Percentiles rank a stretch among this genome's conserved stretches.
These are phyloP conservation scores for Didymella glomerata DNA, from an alignment of 2,329 filamentous ascomycete species.

Conservation along the genomic window DNA sequence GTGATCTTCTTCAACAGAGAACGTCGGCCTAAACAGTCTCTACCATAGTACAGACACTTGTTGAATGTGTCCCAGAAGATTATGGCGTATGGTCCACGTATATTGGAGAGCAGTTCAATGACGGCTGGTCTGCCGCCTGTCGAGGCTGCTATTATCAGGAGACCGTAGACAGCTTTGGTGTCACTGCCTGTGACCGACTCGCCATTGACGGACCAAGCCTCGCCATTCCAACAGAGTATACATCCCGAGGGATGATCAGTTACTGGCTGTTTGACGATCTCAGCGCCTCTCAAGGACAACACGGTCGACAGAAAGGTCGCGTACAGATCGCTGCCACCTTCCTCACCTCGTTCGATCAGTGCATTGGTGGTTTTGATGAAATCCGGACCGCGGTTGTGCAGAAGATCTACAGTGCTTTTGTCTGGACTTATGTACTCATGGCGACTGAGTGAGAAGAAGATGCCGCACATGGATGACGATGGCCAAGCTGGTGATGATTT, in stretches of 20 bases:
- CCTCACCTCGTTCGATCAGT: slow-evolving; percentile 18
- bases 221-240: slow-evolving; percentile 94
- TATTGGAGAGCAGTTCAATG: slow-evolving; percentile 36
- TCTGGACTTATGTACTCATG: slow-evolving; percentile 35
- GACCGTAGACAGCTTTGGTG: slow-evolving; percentile 71
- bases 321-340: slow-evolving; percentile 36
- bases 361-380: slow-evolving; percentile 31
- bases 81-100: slow-evolving; percentile 84
- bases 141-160: slow-evolving; percentile 57
- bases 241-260: slow-evolving; percentile 65
- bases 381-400: slow-evolving; percentile 49
- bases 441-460: slow-evolving; percentile 60
- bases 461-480: slow-evolving; percentile 53
- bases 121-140: slow-evolving; percentile 23
- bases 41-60: slow-evolving; percentile 76
- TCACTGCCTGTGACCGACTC: slow-evolving; percentile 76
- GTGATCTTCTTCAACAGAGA: slow-evolving; percentile 72
- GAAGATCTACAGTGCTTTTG: slow-evolving; percentile 33
- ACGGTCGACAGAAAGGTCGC: slow-evolving; percentile 83
- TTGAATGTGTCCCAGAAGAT: slow-evolving; percentile 75
- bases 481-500: slow-evolving; percentile 18
- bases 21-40: slow-evolving; percentile 86
- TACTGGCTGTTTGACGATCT: slow-evolving; percentile 77
- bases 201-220: slow-evolving; percentile 81
- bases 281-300: slow-evolving; percentile 82